A percentile compares a stretch with the other conserved stretches of the same genome.
phyloP scores from a whole-genome alignment of 805 yeast genomes.

The Candida rishiriensis region DNA sequence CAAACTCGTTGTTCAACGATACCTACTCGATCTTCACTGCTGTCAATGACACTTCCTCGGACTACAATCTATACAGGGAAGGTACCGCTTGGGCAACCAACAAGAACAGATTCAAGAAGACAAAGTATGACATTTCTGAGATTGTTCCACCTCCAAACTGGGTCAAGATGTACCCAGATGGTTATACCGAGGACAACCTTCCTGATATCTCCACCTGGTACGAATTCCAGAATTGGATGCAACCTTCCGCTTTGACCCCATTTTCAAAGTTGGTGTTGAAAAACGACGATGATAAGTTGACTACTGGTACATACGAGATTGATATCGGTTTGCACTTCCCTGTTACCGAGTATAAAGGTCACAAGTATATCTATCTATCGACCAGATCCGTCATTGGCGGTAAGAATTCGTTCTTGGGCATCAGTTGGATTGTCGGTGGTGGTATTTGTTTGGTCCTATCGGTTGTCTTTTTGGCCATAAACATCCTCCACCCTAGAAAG shows the following conservation, averaged over 20 bases:
- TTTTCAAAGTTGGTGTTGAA: slow-evolving; percentile 64
- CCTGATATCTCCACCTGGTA: slow-evolving; percentile 68
- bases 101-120: slow-evolving; percentile 56
- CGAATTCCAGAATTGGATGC: slow-evolving; percentile 82
- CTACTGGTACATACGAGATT: slow-evolving; percentile 59
- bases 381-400: slow-evolving; percentile 77
- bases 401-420: slow-evolving; percentile 67
- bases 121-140: slow-evolving; percentile 53
- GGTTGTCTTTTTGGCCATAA: slow-evolving; percentile 45
- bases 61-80: slow-evolving; percentile 41
- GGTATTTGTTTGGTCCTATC: slow-evolving; percentile 61
- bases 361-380: slow-evolving; percentile 60
- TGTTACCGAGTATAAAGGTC: slow-evolving; percentile 61
- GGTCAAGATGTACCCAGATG: slow-evolving; percentile 65
- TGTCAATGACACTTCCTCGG: slow-evolving; percentile 37
- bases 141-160: slow-evolving; percentile 85
- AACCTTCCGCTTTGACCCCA: slow-evolving; percentile 68
- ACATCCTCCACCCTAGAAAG: slow-evolving; percentile 62
- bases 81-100: slow-evolving; percentile 75
- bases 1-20: slow-evolving; percentile 76
- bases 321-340: slow-evolving; percentile 76
- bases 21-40: slow-evolving; percentile 51
- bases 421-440: slow-evolving; percentile 72
- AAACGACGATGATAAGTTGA: slow-evolving; percentile 52
- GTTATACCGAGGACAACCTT: slow-evolving; percentile 63